Base-by-base conservation (phyloP, 1,284 basidiomycete genomes). In the Anthracocystis panici-leucophaei region DNA sequence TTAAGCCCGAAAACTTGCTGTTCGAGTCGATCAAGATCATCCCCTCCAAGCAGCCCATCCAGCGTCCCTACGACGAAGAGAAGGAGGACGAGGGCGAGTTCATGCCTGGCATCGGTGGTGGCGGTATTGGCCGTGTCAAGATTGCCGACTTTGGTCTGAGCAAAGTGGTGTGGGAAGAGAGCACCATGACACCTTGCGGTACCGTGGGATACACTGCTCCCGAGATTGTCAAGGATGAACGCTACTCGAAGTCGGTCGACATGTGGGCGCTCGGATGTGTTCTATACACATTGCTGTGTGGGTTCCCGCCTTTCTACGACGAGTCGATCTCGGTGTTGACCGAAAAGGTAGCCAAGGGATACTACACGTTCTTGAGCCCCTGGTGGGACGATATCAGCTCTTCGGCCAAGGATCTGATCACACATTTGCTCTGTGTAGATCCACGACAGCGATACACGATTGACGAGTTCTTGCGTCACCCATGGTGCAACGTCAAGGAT, bases 241-340 rank as follows among this genome's bases (percentile, higher is more conserved):
- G 96, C 27, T 99, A 99, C 86, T 94, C 92, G 85, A 98, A 97
- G 88, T 94, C 92, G 81, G 97, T 99, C 61, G 97, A 99, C 86
- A 99, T 99, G 97, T 99, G 97, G 97, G 97, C 97, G 3, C 88
- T 99, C 42, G 97, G 97, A 31, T 99, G 97, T 86, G 97, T 99
- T 23, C 89, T 99, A 5, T 99, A 99, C 87, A 99, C 97, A 1
- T 88, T 99, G 3, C 90, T 99, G n/a, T 99, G 97, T 83, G 97
- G 96, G 57, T 97, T 97, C 88, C 94, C 95, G 58, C 88, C 97
- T 0, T 99, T 99, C 88, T 99, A 99, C 86, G 97, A 99, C 80
- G 97, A 99, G 87, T 96, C 93, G 82, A 99, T 99, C 87, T 94
- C 93, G 79, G 94, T 97, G 50, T 89, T 99, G 52, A 99, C 97